Base-by-base conservation (phyloP, 2,329 filamentous ascomycete genomes). In the Phialophora macrospora region DNA sequence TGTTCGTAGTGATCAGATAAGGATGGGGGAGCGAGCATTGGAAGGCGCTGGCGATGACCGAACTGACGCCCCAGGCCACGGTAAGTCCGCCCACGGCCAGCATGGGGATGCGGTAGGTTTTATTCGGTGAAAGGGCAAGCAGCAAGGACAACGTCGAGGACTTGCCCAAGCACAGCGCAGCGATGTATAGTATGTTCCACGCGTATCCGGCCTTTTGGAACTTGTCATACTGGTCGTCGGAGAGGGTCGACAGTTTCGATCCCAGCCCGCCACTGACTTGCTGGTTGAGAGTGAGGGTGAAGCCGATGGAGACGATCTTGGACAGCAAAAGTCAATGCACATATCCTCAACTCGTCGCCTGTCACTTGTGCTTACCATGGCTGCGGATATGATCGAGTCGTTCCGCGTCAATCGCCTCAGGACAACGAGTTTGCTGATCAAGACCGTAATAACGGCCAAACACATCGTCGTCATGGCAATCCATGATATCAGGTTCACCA, bases 221-320 rank as follows among this genome's bases (percentile, higher is more conserved):
- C 30, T 51, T 51, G 22, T 60, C 63, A 60, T 55, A 61, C 9
- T 49, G 57, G 26, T 63, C 28, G 6, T 20, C 26, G 9, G 55
- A 57, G 41, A 66, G 14, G 26, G 55, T 66, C 26, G 64, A 63
- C 28, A 56, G 28, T 55, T 41, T 32, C 17, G 64, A 66, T 26
- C 72, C 72, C 44, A 73, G 67, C 17, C 72, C 72, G 48, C 65
- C 49, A 22, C 56, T 62, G 55, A 68, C 68, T 24, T 71, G 68
- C 26, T 66, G 63, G 46, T 68, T 71, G 49, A 73, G 65, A 32
- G 64, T 68, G 64, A 72, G 62, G 17, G 64, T 65, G 55, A 72
- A 66, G 41, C 57, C 59, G 22, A 63, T 58, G 46, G 62, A 61
- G 24, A 57, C 49, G 6, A 56, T 24, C 66, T 68, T 51, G 46